phyloP scores from a whole-genome alignment of 352 stramenopile species.

The Albugo laibachii region DNA sequence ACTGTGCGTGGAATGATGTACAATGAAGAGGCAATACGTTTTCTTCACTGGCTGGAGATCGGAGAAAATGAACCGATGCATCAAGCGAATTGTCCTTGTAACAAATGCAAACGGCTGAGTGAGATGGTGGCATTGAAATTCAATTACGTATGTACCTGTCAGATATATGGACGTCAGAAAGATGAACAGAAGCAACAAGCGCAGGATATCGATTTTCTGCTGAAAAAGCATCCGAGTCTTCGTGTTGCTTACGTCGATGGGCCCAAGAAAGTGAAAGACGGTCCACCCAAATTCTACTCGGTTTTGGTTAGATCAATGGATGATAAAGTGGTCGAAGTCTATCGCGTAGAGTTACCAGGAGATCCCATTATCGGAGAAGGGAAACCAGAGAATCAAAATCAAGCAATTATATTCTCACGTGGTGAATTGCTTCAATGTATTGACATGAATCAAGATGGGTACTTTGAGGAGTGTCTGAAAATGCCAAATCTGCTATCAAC shows the following conservation, averaged over 20 bases:
- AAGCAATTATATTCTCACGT: conserved; percentile 73
- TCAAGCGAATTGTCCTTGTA: conserved; percentile 52
- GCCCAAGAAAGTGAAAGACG: conserved; percentile 76
- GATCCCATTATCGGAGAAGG: conserved; percentile 73
- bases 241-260: conserved; percentile 71
- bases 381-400: conserved; percentile 81
- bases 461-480: conserved; percentile 67
- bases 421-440: conserved; percentile 78
- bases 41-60: conserved; percentile 77
- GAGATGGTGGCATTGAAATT: conserved; percentile 80
- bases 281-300: conserved; percentile 65
- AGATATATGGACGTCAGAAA: conserved; percentile 78
- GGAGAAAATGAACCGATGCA: conserved; percentile 78
- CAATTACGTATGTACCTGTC: conserved; percentile 76
- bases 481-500: conserved; percentile 68
- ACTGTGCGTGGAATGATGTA: conserved; percentile 80
- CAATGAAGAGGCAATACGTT: conserved; percentile 69
- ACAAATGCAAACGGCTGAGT: conserved; percentile 64
- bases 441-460: conserved; percentile 81
- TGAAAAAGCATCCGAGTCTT: conserved; percentile 60
- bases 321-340: conserved; percentile 64
- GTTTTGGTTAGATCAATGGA: conserved; percentile 50
- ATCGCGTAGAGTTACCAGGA: conserved; percentile 62
- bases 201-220: conserved; percentile 49
- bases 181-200: conserved; percentile 68